Evolutionary conservation across 2,329 filamentous ascomycete genomes (phyloP).

Genomic region (Aureobasidium sp.): DNA sequence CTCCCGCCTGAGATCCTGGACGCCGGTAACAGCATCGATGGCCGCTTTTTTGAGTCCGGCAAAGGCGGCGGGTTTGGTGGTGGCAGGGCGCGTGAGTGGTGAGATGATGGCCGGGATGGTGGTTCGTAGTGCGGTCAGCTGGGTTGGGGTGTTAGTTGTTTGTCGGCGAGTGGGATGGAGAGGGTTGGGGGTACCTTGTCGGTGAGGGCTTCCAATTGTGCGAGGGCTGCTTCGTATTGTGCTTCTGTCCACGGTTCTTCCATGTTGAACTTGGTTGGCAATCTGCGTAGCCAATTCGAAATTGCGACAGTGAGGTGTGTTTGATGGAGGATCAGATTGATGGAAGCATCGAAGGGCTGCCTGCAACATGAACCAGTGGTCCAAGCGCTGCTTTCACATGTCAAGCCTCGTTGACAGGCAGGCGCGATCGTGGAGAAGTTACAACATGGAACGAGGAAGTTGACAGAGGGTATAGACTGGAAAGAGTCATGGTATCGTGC

Average conservation of each 20-base stretch:
- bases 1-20: constrained; percentile 29
- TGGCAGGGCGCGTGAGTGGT: constrained; percentile 26
- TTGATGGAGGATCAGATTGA: not conserved
- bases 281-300: not conserved
- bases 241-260: constrained; percentile 29
- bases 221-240: constrained; percentile 34
- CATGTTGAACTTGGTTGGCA: not conserved
- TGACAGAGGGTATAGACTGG: too few species aligned
- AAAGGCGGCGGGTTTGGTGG: constrained; percentile 28
- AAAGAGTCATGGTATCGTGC: not conserved
- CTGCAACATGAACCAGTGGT: not conserved
- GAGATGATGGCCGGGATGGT: constrained; percentile 35
- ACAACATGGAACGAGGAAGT: too few species aligned
- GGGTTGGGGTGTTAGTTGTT: not conserved
- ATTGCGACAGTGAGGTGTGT: not conserved
- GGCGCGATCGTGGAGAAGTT: not conserved
- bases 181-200: constrained; percentile 27
- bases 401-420: not conserved
- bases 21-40: constrained; percentile 26
- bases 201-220: constrained; percentile 36
- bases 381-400: constrained; percentile 4
- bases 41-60: constrained; percentile 31
- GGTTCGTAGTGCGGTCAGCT: constrained; percentile 36
- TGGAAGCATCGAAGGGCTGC: not conserved
- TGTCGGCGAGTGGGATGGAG: not conserved